Evolutionary conservation across 345 rosid genomes (phyloP), one percentile per base, ranked within the genome.

Genomic region (Ailanthus altissimus): DNA sequence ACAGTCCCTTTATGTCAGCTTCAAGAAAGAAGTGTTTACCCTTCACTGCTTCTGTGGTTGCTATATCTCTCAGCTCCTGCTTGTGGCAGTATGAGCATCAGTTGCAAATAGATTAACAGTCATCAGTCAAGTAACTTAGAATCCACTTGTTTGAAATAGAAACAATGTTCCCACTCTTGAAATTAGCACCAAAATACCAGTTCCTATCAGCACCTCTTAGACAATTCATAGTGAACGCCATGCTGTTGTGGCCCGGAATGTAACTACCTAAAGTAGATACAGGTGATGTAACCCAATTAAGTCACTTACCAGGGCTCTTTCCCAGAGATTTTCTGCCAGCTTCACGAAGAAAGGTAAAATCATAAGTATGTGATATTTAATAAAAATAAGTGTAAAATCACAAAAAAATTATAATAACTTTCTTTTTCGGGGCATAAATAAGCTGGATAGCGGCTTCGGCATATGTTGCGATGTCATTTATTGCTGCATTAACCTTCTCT

Each of bases 401-500:
- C 47, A 56, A 40, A 82, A 72, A 64, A 42, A 20, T 43, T 14
- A 49, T 43, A 1, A 3, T 14, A 53, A 95, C 99, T 98, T 93
- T 95, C 85, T 89, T 93, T 81, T 92, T 93, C 59, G 98, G 91
- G 66, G 97, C 90, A 43, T 84, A 64, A 82, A 93, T 82, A 73
- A 95, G 94, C 80, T 95, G 90, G 42, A 89, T 88, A 84, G 92
- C 93, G 40, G 93, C 85, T 82, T 95, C 97, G 28, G 94, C 93
- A 79, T 89, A 92, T 61, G 94, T 79, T 70, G 89, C 92, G 94
- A 93, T 92, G 83, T 92, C 98, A 88, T 76, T 90, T 47, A 95
- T 84, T 40, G 97, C 93, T n/a, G 97, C 96, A 82, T 95, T 95
- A 81, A 93, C 90, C 87, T 90, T 95, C 78, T 95, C 98, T 25